Base-by-base conservation (phyloP, 2,329 filamentous ascomycete genomes). In the Gliomastix tumulicola region DNA sequence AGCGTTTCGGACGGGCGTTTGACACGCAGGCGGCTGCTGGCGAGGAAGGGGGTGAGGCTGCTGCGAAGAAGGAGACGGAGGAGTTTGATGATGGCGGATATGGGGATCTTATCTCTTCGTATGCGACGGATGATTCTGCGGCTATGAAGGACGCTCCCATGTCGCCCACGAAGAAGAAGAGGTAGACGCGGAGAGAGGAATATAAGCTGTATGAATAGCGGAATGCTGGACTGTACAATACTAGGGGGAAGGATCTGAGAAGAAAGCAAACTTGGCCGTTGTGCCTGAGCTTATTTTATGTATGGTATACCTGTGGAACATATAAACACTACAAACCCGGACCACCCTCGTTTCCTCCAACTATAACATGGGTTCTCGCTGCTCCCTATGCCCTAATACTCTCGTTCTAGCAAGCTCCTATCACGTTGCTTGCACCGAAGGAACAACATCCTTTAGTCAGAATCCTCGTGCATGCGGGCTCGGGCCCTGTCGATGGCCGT, bases 1-100 rank as follows among this genome's bases (percentile, higher is more conserved):
- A 74, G 43, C 76, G 84, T 39, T 98, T 89, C 67, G 92, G 92
- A 19, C 71, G 83, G 41, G 79, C 79, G 10, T 98, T 86, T 71
- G 92, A 98, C 65, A 68, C 76, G 48, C 48, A 56, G 34, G 51
- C 49, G n/a, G 47, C 52, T 32, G 46, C 49, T 34, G 46, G 46
- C n/a, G 55, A 55, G 21, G 51, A 49, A 23, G 50, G 46, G 18
- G 46, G 41, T 19, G 46, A 46, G 28, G 52, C 41, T 12, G 45
- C 21, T 41, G 51, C 56, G 34, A 49, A 53, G 17, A 44, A 46
- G 22, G 38, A 43, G 32, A 38, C 44, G 19, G 39, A 39, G 37
- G 40, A 46, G 41, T 46, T 37, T 15, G 45, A 46, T 4, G 45
- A 46, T 25, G 50, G 50, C 34, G 56, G 54, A 20, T 59, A 74